These are phyloP conservation scores for Corylus avellana DNA, from an alignment of 306 rosid species.

Conservation along the genomic window DNA sequence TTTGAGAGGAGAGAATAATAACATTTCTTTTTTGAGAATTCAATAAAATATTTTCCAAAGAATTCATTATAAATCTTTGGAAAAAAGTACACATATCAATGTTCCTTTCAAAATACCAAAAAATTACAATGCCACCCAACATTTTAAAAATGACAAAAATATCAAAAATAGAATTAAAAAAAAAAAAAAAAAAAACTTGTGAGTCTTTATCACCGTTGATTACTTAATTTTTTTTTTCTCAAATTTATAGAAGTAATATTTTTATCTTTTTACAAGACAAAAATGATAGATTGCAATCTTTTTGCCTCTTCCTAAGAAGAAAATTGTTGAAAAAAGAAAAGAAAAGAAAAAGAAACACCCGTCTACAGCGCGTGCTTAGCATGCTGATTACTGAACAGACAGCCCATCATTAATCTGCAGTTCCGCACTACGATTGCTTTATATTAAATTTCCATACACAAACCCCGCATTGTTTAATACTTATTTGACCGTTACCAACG, in stretches of 20 bases:
- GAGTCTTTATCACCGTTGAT: too few species aligned
- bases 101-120: too few species aligned
- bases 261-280: too few species aligned
- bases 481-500: constrained; percentile 50
- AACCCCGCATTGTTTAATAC: neutral
- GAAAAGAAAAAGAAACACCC: neutral
- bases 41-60: neutral
- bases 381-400: constrained; percentile 43
- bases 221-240: too few species aligned
- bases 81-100: too few species aligned
- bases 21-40: neutral
- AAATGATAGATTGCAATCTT: too few species aligned
- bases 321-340: neutral
- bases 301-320: neutral
- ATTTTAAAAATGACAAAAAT: too few species aligned
- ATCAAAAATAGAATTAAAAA: too few species aligned
- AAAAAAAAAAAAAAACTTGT: too few species aligned
- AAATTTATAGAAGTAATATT: too few species aligned
- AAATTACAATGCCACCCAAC: too few species aligned
- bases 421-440: constrained; percentile 20
- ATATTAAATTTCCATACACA: neutral
- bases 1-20: too few species aligned
- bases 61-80: neutral
- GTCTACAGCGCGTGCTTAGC: constrained; percentile 53
- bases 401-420: constrained; percentile 42